Conservation (phyloP, 108 stramenopile species). For the Fragilaria radians region DNA sequence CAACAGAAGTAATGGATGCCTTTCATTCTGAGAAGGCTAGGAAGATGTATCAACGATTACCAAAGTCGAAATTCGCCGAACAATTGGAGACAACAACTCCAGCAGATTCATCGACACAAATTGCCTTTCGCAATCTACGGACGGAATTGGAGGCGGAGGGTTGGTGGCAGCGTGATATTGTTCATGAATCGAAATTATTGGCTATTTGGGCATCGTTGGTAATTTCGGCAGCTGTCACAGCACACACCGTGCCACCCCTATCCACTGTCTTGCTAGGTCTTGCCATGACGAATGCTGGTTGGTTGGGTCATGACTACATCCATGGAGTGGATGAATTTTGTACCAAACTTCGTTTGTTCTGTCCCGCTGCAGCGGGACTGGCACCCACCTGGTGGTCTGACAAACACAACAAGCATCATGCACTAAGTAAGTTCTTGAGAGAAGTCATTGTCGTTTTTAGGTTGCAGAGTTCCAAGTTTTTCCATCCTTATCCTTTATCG, state of each 20-base stretch:
- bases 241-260: constrained; percentile 37
- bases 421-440: constrained; percentile 54
- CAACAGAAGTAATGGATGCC: constrained; percentile 92
- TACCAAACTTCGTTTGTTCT: constrained; percentile 55
- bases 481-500: too few species aligned
- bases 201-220: constrained; percentile 63
- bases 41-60: constrained; percentile 71
- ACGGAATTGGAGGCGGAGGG: constrained; percentile 73
- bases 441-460: too few species aligned
- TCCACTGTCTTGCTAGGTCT: constrained; percentile 48
- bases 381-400: constrained; percentile 81
- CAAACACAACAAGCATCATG: constrained; percentile 90
- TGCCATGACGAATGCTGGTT: constrained; percentile 84
- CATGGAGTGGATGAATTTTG: constrained; percentile 80
- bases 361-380: constrained; percentile 66
- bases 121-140: constrained; percentile 76
- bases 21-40: constrained; percentile 85
- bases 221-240: constrained; percentile 42
- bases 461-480: too few species aligned
- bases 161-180: constrained; percentile 84
- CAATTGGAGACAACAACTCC: constrained; percentile 38
- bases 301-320: constrained; percentile 91
- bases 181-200: constrained; percentile 65
- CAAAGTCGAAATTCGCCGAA: constrained; percentile 31
- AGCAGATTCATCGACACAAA: constrained; percentile 52